These are phyloP conservation scores for Circinella minor DNA, from an alignment of 371 early-diverging fungal species.

Conservation along the genomic window DNA sequence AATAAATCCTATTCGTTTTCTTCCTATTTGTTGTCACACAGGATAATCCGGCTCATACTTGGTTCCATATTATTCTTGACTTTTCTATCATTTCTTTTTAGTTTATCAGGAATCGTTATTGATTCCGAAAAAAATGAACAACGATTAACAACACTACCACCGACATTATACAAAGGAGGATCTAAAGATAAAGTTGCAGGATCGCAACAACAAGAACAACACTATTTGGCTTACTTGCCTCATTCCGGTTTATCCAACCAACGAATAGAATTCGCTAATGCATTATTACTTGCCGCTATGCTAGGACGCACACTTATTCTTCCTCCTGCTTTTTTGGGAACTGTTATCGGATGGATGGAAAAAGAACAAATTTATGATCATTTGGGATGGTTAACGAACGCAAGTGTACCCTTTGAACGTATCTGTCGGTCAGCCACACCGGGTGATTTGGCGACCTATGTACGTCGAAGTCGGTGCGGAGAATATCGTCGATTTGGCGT, in stretches of 20 bases:
- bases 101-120: not conserved
- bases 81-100: not conserved
- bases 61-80: not conserved
- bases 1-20: not conserved
- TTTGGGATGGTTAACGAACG: constrained; percentile 39
- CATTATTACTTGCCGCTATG: constrained; percentile 51
- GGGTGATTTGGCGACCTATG: constrained; percentile 23
- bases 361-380: constrained; percentile 23
- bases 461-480: constrained; percentile 28
- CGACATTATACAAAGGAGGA: not conserved
- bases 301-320: constrained; percentile 62
- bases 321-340: constrained; percentile 57
- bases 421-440: constrained; percentile 30
- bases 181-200: not conserved
- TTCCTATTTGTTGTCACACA: too few species aligned
- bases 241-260: constrained; percentile 66
- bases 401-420: constrained; percentile 25
- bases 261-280: constrained; percentile 61
- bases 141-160: not conserved
- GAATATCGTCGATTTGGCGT: constrained; percentile 36
- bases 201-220: not conserved
- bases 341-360: constrained; percentile 43
- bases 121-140: not conserved
- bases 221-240: constrained; percentile 59
- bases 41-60: not conserved